A percentile compares a stretch with the other conserved stretches of the same genome.
phyloP scores from a whole-genome alignment of 164 flowering plant genomes.

The Vitis amurensis region DNA sequence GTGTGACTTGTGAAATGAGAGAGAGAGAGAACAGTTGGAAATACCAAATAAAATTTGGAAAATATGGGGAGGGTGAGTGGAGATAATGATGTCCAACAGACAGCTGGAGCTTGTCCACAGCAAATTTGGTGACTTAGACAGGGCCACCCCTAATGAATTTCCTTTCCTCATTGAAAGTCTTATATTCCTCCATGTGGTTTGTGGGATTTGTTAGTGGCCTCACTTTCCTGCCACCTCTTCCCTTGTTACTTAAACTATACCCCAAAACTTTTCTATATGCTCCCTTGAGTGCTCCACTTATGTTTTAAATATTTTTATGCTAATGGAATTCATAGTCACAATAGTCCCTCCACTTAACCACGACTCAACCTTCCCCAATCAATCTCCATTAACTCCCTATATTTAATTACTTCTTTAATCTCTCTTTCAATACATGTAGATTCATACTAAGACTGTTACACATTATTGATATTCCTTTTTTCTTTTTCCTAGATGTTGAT shows the following conservation, averaged over 20 bases:
- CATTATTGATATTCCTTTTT: no score
- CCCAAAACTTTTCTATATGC: slow-evolving; percentile 13
- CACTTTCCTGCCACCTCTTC: slow-evolving; percentile 27
- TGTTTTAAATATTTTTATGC: slow-evolving; percentile 25
- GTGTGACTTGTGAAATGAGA: not conserved
- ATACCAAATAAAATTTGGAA: not conserved
- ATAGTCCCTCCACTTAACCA: slow-evolving; percentile 23
- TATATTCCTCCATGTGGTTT: not conserved
- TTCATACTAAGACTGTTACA: no score
- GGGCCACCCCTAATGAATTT: not conserved
- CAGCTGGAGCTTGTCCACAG: slow-evolving; percentile 8
- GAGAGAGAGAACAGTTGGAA: not conserved
- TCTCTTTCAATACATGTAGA: no score
- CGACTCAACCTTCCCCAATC: not conserved
- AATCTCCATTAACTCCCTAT: slow-evolving; percentile 1
- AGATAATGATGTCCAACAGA: not conserved
- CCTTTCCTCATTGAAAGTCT: slow-evolving; percentile 1
- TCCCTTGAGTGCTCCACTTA: slow-evolving; percentile 32
- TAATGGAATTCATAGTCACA: slow-evolving; percentile 39
- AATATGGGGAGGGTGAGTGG: not conserved
- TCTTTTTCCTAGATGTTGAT: no score
- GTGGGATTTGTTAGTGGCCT: slow-evolving; percentile 24
- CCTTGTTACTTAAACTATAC: not conserved
- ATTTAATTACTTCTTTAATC: no score
- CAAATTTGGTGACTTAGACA: slow-evolving; percentile 5